Percentiles rank a stretch among this genome's conserved stretches.
Conservation (phyloP, 2,329 filamentous ascomycete genomes). For the Ophiocordyceps camponoti-leonardi region DNA sequence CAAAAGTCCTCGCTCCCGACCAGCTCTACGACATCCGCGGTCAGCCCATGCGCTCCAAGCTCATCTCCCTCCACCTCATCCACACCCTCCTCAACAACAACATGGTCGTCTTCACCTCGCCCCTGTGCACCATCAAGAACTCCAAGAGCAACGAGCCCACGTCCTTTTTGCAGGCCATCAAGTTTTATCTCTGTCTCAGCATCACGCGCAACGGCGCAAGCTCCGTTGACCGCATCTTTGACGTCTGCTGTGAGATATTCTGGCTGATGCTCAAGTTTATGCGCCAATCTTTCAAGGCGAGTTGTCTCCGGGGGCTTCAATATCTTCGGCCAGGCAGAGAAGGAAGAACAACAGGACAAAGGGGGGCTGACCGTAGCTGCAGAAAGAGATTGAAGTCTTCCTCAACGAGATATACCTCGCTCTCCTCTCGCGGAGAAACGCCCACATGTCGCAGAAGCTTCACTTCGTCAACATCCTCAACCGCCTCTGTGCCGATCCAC, state of each 20-base stretch:
- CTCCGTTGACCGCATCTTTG: slow-evolving; percentile 80
- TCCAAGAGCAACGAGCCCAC: slow-evolving; percentile 79
- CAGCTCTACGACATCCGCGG: slow-evolving; percentile 86
- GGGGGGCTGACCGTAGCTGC: slow-evolving; percentile 11
- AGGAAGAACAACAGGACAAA: too few relatives aligned
- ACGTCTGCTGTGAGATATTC: slow-evolving; percentile 93
- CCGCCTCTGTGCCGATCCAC: slow-evolving; percentile 68
- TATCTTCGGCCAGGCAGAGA: too few relatives aligned
- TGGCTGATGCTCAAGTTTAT: slow-evolving; percentile 94
- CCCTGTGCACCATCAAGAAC: slow-evolving; percentile 79
- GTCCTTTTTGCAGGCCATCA: slow-evolving; percentile 83
- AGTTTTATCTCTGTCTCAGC: slow-evolving; percentile 91
- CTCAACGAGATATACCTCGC: slow-evolving; percentile 93
- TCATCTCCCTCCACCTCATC: slow-evolving; percentile 88
- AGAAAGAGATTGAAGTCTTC: slow-evolving; percentile 97
- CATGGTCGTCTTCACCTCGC: slow-evolving; percentile 76
- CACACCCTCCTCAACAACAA: slow-evolving; percentile 93
- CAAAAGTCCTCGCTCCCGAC: slow-evolving; percentile 75
- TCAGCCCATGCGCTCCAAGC: slow-evolving; percentile 92
- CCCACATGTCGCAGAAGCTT: slow-evolving; percentile 78
- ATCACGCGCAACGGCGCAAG: slow-evolving; percentile 91
- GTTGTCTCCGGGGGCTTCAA: too few relatives aligned
- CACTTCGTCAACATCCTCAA: slow-evolving; percentile 79
- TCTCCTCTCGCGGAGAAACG: slow-evolving; percentile 73
- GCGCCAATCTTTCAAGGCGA: slow-evolving; percentile 79